Evolutionary conservation across 176 grass and related monocot species (phyloP), one percentile per base, ranked within the genome.

Genomic region (Lolium rigidum): DNA sequence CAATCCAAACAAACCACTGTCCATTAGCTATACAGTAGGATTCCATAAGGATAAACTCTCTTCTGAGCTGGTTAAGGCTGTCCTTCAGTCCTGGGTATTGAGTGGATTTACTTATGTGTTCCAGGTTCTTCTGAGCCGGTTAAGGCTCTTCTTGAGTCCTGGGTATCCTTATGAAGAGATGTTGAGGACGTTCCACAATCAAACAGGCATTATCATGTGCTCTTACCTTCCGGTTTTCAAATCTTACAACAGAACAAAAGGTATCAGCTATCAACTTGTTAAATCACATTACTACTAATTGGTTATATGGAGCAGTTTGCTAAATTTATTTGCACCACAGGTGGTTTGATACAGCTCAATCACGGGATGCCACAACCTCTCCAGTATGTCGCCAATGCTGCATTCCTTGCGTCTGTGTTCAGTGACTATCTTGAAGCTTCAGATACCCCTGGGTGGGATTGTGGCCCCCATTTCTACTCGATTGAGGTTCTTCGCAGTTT

Each of bases 101-200:
- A 43, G 41, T 43, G 41, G 7, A 7, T 43, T 43, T 80, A 20
- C 16, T 72, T 66, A 60, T 70, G 46, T 48, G 65, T 90, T 94
- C 6, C 79, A 98, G 93, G 90, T 98, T 86, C 96, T 98, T 86
- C 84, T 98, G 6, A 98, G 91, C 79, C 89, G 95, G 59, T 92
- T 98, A 77, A 98, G 95, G 90, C 89, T 98, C 72, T 98, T 98
- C 88, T 78, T 98, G 85, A 98, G 96, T 85, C 96, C 96, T 67
- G 96, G 96, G 9, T 98, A 98, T 82, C 96, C 96, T 0, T 98
- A 95, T 55, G 96, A 98, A 90, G 96, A 98, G 84, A 95, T 91
- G 20, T 70, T 98, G 77, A 98, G 89, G 49, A 91, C 90, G 78
- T 98, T 89, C 73, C 96, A 98, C 84, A 98, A 98, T 71, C 96